These are phyloP conservation scores for Zelopaecilomyces penicillatus DNA, from an alignment of 2,329 filamentous ascomycete genomes.

Conservation along the genomic window DNA sequence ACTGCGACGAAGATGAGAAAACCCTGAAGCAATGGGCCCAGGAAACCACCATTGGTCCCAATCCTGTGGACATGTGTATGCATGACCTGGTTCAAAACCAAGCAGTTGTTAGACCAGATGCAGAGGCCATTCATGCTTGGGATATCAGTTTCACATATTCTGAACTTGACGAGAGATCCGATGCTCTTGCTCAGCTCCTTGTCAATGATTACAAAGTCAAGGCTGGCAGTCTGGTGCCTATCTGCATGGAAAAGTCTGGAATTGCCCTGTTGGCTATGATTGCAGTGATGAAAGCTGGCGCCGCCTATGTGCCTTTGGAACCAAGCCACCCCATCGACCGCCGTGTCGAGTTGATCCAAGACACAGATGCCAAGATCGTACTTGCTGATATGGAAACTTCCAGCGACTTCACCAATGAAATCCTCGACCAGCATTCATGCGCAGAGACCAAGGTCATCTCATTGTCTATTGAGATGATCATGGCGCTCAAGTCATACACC, in stretches of 20 bases:
- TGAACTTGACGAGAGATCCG: not conserved
- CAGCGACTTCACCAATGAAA: too few species aligned
- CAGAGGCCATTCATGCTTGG: not conserved
- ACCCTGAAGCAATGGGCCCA: too few species aligned
- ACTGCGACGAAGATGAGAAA: too few species aligned
- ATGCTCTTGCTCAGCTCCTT: not conserved
- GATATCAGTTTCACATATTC: not conserved
- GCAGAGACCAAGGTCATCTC: too few species aligned
- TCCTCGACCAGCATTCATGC: too few species aligned
- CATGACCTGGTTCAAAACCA: not conserved
- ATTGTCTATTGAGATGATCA: too few species aligned
- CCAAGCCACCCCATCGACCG: conserved; percentile 1
- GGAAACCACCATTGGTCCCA: too few species aligned
- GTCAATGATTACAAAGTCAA: conserved; percentile 10
- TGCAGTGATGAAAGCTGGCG: conserved; percentile 9
- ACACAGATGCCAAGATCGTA: not conserved
- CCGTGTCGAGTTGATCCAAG: not conserved
- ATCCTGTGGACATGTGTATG: too few species aligned
- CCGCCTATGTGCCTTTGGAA: conserved; percentile 10
- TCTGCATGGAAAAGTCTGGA: conserved; percentile 11
- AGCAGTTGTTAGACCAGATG: not conserved
- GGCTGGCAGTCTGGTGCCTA: conserved; percentile 11
- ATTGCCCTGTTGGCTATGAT: conserved; percentile 9
- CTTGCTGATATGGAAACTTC: not conserved
- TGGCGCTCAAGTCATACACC: too few species aligned